Percentiles rank a stretch among this genome's conserved stretches.
phyloP scores from a whole-genome alignment of 768 basidiomycete genomes.

The Tylopilus vinaceipallidus region DNA sequence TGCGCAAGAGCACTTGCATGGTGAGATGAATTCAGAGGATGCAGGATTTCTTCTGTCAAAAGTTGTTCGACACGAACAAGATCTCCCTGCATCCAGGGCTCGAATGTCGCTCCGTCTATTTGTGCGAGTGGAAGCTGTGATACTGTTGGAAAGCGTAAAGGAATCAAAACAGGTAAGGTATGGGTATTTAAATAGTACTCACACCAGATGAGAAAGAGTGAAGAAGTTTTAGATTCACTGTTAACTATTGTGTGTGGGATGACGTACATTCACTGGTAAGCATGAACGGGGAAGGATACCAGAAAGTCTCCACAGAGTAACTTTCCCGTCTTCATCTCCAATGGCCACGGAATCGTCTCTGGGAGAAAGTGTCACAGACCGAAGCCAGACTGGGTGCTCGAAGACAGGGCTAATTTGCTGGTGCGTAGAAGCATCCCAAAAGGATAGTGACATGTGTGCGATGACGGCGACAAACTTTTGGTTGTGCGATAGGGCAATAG shows the following conservation, averaged over 20 bases:
- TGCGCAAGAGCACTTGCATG: too few species aligned
- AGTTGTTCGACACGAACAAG: too few species aligned
- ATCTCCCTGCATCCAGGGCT: too few species aligned
- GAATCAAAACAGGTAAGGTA: background rate
- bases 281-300: background rate
- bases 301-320: background rate
- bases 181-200: too few species aligned
- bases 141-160: background rate
- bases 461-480: background rate
- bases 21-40: too few species aligned
- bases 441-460: background rate
- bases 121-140: background rate
- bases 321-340: background rate
- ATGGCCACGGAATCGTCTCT: background rate
- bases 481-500: background rate
- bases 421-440: conserved; percentile 2
- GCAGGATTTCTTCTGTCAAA: too few species aligned
- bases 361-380: conserved; percentile 1
- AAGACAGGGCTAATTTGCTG: background rate
- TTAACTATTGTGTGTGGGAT: too few species aligned
- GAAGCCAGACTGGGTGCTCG: background rate
- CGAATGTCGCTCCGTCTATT: too few species aligned
- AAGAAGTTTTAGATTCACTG: too few species aligned
- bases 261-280: background rate
- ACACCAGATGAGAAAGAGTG: background rate